Evolutionary conservation across 2,329 filamentous ascomycete genomes (phyloP).

Genomic region (Penicillium sp.): DNA sequence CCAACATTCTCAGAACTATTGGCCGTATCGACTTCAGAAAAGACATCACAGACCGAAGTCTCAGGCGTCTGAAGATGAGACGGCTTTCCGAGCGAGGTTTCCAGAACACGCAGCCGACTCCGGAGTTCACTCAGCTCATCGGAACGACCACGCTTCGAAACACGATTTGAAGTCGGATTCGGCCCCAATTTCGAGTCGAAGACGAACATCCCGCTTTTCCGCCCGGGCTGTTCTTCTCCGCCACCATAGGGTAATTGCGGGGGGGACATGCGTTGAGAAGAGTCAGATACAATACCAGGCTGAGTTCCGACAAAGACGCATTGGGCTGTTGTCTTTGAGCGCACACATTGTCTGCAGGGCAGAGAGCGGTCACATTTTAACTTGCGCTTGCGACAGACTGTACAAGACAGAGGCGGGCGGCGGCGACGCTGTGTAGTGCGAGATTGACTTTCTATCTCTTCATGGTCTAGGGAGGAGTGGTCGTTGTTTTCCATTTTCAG

Average conservation of each 20-base stretch:
- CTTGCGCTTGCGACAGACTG: constrained; percentile 65
- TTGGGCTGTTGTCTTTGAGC: constrained; percentile 42
- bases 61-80: constrained; percentile 22
- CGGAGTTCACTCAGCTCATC: constrained; percentile 28
- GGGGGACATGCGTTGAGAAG: constrained; percentile 12
- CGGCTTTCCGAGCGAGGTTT: constrained; percentile 21
- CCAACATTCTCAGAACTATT: constrained; percentile 11
- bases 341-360: constrained; percentile 57
- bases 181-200: constrained; percentile 27
- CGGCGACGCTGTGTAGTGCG: constrained; percentile 40
- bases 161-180: constrained; percentile 14
- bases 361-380: constrained; percentile 67
- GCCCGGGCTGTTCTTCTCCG: constrained; percentile 10
- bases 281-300: constrained; percentile 4
- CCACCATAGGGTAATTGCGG: constrained; percentile 7
- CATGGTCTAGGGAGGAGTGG: background rate
- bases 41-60: constrained; percentile 15
- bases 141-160: constrained; percentile 19
- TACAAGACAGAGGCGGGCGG: constrained; percentile 59
- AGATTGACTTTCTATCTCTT: constrained; percentile 4
- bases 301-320: constrained; percentile 45
- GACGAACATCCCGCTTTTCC: constrained; percentile 24
- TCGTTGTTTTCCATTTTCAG: constrained; percentile 9
- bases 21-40: constrained; percentile 11
- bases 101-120: constrained; percentile 22